phyloP scores from a whole-genome alignment of 305 asterid species.

The Plantago lanceolata region DNA sequence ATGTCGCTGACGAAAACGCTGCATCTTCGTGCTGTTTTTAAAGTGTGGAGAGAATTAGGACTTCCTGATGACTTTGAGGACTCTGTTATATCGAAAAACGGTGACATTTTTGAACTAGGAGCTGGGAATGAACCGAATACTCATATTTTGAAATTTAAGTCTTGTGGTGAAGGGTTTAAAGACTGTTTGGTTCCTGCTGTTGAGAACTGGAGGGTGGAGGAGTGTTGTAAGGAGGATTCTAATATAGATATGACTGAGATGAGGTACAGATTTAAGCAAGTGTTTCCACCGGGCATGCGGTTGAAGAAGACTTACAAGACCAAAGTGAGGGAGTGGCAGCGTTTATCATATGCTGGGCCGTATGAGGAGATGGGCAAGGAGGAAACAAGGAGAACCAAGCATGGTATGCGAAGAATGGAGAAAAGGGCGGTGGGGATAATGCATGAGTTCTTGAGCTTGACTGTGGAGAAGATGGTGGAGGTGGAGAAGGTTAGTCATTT shows the following conservation, averaged over 20 bases:
- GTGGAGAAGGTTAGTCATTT: constrained; percentile 95
- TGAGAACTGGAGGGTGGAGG: constrained; percentile 67
- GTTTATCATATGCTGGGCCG: constrained; percentile 61
- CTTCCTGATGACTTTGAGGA: constrained; percentile 85
- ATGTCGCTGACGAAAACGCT: constrained; percentile 61
- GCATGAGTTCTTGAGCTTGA: constrained; percentile 89
- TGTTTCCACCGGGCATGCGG: constrained; percentile 84
- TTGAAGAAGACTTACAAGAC: constrained; percentile 57
- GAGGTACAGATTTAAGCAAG: constrained; percentile 54
- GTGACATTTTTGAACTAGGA: constrained; percentile 49
- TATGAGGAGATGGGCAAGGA: constrained; percentile 54
- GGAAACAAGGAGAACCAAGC: constrained; percentile 35
- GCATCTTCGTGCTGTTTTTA: constrained; percentile 80
- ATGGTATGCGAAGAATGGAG: constrained; percentile 53
- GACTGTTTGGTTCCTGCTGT: constrained; percentile 55
- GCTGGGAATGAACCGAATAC: constrained; percentile 67
- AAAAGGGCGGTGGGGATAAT: constrained; percentile 83
- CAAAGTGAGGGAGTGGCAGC: constrained; percentile 77
- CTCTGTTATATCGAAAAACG: constrained; percentile 49
- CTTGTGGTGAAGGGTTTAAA: constrained; percentile 35
- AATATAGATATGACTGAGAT: constrained; percentile 47
- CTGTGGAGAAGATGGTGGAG: constrained; percentile 93
- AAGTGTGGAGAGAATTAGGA: constrained; percentile 80
- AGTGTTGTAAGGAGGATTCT: constrained; percentile 65
- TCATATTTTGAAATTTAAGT: constrained; percentile 52